Evolutionary conservation across 306 rosid species (phyloP), one percentile per base, ranked within the genome.

Genomic region (Prunus fruticosa): DNA sequence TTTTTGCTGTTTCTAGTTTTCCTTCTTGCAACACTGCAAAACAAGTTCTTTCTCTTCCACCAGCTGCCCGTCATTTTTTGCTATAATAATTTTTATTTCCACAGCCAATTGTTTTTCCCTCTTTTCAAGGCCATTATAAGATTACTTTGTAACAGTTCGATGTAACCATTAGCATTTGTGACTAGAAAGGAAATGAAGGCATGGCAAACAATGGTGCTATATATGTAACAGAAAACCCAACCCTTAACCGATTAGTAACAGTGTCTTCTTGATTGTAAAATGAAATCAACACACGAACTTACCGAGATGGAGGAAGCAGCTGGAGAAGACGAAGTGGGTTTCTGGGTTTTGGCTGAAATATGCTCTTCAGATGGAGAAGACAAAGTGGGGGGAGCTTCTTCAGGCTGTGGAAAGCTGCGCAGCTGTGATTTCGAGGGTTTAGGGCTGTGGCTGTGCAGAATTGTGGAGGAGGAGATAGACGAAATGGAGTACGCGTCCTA

Each of bases 201-300:
- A 87, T 85, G 91, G 76, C 81, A 76, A 76, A 70, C 85, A 69
- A 74, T 72, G 43, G 23, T 32, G 54, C 72, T 60, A 27, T 78
- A 56, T 64, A 83, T 81, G 72, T 78, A 69, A 66, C 69, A 63
- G 65, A 77, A 41, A 74, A 76, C 84, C 84, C 82, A 75, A 82
- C 98, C 73, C 82, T 88, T 79, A 94, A 77, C 80, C 90, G 95
- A 74, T 91, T 91, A 64, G 97, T 91, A 19, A 93, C 94, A 27
- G 90, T 65, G 81, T 93, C 97, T 77, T 93, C 97, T 87, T 93
- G 98, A 80, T 91, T 93, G 84, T 77, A 93, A 72, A 93, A 86
- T 71, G 98, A 30, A 30, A 30, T 30, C 34, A 30, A 30, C 34
- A 30, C 34, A 30, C 5, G 1, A 30, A 30, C 34, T 30, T 30